Evolutionary conservation across 768 basidiomycete species (phyloP), one percentile per base, ranked within the genome.

Genomic region (Calvatia gigantea): DNA sequence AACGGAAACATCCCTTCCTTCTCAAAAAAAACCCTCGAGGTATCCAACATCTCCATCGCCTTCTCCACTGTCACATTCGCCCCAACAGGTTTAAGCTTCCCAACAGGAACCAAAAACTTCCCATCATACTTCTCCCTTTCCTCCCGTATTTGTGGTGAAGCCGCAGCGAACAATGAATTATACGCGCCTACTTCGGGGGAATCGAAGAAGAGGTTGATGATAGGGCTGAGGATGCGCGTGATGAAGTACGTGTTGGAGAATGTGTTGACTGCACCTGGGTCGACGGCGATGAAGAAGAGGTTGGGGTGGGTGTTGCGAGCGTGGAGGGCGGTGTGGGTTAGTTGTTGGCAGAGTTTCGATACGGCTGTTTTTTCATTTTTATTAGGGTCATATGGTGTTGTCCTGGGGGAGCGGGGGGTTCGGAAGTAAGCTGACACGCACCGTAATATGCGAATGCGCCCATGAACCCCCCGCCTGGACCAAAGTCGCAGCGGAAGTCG

Each of bases 191-290:
- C 64, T 42, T 69, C 62, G 2, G 73, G 65, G 3, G 63, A 41
- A 7, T 56, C 56, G 37, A 69, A 63, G 35, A 67, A 62, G 14
- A 67, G 42, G 15, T 62, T 54, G 50, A 64, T 60, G 33, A 64
- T 25, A 5, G 60, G 57, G 14, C 57, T 54, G 32, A 61, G 45
- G 2, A 72, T n/a, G n/a, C 58, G 51, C 4, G 54, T 45, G 21
- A 64, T 57, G 2, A 60, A 42, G 27, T 60, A 56, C n/a, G 46
- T 42, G 51, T 58, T 43, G 1, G 58, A 58, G 31, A 58, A 61
- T 9, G 79, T 76, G 42, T 69, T 62, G 7, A 78, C 71, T 4
- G 57, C 49, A 8, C 80, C 78, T 0, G 80, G 79, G 60, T 78
- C 69, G 2, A 77, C 31, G 8, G 73, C 56, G n/a, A 76, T 61